Percentiles rank a stretch among this genome's conserved stretches.
Evolutionary conservation across 2,329 filamentous ascomycete species (phyloP).

Genomic region (Pseudogymnoascus sp.): DNA sequence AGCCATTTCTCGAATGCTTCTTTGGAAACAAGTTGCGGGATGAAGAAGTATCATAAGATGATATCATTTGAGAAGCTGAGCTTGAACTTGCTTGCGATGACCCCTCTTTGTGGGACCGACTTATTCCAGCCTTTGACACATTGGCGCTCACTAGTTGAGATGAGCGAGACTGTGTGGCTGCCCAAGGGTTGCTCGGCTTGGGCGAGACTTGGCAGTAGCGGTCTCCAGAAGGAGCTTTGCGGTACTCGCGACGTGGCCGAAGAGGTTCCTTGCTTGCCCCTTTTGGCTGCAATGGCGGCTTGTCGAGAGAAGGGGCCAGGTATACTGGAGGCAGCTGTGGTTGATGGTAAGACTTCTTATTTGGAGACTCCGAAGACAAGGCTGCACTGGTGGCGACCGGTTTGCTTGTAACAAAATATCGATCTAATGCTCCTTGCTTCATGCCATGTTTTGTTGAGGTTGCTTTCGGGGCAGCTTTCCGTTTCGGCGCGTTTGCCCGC

Average conservation of each 20-base stretch:
- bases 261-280: not conserved
- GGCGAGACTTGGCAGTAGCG: not conserved
- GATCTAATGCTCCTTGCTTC: slow-evolving; percentile 31
- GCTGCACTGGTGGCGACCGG: not conserved
- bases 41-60: not conserved
- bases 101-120: not conserved
- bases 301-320: slow-evolving; percentile 21
- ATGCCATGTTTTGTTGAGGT: slow-evolving; percentile 23
- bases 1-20: not conserved
- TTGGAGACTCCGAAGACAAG: slow-evolving; percentile 4
- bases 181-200: not conserved
- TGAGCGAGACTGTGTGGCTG: not conserved
- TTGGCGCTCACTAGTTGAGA: not conserved
- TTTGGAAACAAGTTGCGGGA: not conserved
- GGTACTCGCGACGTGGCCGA: not conserved
- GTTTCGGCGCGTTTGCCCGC: slow-evolving; percentile 22
- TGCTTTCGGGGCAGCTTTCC: slow-evolving; percentile 25
- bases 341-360: slow-evolving; percentile 17
- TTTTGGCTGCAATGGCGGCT: not conserved
- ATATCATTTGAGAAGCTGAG: not conserved
- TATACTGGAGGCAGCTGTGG: slow-evolving; percentile 8
- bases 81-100: slow-evolving; percentile 4
- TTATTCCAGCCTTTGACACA: not conserved
- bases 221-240: not conserved
- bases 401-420: slow-evolving; percentile 30